A percentile compares a stretch with the other conserved stretches of the same genome.
Conservation (phyloP, 441 rosid species). For the Codiaeum variegatum region DNA sequence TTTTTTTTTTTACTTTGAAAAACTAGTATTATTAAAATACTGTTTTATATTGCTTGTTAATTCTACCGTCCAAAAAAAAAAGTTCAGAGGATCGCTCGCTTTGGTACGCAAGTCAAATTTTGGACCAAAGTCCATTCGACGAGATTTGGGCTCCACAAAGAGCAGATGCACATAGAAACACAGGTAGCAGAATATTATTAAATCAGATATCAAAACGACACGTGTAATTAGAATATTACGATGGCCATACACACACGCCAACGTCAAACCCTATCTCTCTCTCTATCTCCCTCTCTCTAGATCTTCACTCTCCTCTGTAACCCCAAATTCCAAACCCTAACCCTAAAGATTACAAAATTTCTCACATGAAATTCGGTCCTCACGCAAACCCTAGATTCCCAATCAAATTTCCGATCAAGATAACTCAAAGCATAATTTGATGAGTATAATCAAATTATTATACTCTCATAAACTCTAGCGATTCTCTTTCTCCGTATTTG, state of each 20-base stretch:
- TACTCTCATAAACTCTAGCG: conserved; percentile 21
- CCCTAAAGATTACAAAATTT: conserved; percentile 18
- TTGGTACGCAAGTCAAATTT: no score
- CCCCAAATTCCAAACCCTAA: conserved; percentile 33
- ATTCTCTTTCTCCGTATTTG: background rate
- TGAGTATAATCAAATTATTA: conserved; percentile 17
- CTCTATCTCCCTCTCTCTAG: no score
- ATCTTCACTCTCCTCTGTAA: background rate
- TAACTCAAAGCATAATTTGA: conserved; percentile 14
- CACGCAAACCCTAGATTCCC: background rate
- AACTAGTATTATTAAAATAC: no score
- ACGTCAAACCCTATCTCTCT: conserved; percentile 25
- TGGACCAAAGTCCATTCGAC: no score
- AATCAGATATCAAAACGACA: conserved; percentile 13
- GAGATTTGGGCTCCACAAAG: no score
- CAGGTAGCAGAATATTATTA: background rate
- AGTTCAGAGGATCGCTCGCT: no score
- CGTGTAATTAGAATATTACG: conserved; percentile 16
- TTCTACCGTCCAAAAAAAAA: no score
- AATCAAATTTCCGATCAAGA: background rate
- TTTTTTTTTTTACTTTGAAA: no score
- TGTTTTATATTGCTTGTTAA: no score
- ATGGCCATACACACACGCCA: conserved; percentile 22
- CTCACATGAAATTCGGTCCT: conserved; percentile 21
- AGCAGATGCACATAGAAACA: background rate